Evolutionary conservation across 2,329 filamentous ascomycete species (phyloP).

Genomic region (Aspergillus sp.): DNA sequence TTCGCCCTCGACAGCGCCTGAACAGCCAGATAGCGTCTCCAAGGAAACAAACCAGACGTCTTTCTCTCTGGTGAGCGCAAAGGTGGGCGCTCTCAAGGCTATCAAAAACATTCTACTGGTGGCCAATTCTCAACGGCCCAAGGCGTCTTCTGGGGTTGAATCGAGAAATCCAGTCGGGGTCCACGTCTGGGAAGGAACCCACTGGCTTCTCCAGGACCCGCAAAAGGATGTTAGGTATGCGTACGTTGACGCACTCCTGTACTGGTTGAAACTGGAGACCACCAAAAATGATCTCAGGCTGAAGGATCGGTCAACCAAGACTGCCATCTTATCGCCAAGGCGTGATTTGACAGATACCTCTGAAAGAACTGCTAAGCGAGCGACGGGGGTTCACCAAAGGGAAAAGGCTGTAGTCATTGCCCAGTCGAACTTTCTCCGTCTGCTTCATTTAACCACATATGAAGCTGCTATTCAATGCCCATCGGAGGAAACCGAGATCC

Average conservation of each 20-base stretch:
- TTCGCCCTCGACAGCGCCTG: constrained; percentile 47
- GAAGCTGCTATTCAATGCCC: constrained; percentile 77
- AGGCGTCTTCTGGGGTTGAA: constrained; percentile 61
- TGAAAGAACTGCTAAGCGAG: constrained; percentile 56
- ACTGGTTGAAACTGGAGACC: constrained; percentile 83
- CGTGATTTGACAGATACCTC: constrained; percentile 41
- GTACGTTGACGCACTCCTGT: constrained; percentile 78
- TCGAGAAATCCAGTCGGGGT: constrained; percentile 74
- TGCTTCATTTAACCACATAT: constrained; percentile 85
- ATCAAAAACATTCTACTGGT: constrained; percentile 81
- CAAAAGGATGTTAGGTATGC: constrained; percentile 77
- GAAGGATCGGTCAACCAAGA: constrained; percentile 56
- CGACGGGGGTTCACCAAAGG: constrained; percentile 58
- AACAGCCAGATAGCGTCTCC: constrained; percentile 49
- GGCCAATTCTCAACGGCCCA: constrained; percentile 67
- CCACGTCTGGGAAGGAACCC: constrained; percentile 91
- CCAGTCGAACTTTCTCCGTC: constrained; percentile 71
- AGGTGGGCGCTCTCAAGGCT: constrained; percentile 67
- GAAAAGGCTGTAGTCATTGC: constrained; percentile 57
- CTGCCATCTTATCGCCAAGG: constrained; percentile 43
- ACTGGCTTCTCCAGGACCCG: constrained; percentile 83
- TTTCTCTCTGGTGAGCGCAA: constrained; percentile 63
- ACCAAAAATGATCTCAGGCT: constrained; percentile 64
- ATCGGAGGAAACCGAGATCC: constrained; percentile 70
- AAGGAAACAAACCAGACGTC: constrained; percentile 40